Percentiles rank a stretch among this genome's conserved stretches.
Conservation (phyloP, 1,284 basidiomycete genomes). For the Boletus hoseneyae region DNA sequence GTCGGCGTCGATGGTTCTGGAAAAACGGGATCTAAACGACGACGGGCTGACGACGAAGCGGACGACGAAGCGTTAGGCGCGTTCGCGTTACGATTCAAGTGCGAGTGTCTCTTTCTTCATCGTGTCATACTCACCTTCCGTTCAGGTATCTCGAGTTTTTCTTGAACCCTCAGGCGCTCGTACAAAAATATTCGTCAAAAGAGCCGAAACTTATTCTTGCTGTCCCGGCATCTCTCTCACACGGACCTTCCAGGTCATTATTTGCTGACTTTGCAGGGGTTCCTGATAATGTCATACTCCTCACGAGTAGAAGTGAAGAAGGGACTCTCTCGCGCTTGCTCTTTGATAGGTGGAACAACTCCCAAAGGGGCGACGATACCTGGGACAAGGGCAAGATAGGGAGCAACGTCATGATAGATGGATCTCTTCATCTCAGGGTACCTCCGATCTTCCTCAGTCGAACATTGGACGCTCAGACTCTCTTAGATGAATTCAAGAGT, state of each 20-base stretch:
- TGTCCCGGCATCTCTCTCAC: conserved; percentile 87
- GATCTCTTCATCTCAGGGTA: conserved; percentile 64
- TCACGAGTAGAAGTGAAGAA: conserved; percentile 77
- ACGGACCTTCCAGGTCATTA: conserved; percentile 85
- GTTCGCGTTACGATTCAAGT: conserved; percentile 75
- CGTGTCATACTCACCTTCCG: conserved; percentile 6
- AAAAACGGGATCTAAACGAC: conserved; percentile 53
- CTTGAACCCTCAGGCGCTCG: conserved; percentile 74
- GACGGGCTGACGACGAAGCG: conserved; percentile 61
- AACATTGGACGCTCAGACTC: conserved; percentile 12
- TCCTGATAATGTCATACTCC: conserved; percentile 80
- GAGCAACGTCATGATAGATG: conserved; percentile 74
- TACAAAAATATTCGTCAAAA: conserved; percentile 79
- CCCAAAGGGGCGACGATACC: conserved; percentile 73
- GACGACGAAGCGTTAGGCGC: conserved; percentile 76
- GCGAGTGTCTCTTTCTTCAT: conserved; percentile 15
- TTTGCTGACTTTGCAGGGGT: conserved; percentile 83
- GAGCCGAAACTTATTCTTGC: conserved; percentile 93
- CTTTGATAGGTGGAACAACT: conserved; percentile 83
- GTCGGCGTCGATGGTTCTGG: conserved; percentile 69
- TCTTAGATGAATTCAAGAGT: conserved; percentile 84
- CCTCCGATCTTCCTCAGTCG: conserved; percentile 16
- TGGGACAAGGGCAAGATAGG: conserved; percentile 92
- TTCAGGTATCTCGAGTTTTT: conserved; percentile 87
- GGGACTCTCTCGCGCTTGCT: conserved; percentile 77